Evolutionary conservation across 2,329 filamentous ascomycete species (phyloP).

Genomic region (Stagonosporopsis rhizophila): DNA sequence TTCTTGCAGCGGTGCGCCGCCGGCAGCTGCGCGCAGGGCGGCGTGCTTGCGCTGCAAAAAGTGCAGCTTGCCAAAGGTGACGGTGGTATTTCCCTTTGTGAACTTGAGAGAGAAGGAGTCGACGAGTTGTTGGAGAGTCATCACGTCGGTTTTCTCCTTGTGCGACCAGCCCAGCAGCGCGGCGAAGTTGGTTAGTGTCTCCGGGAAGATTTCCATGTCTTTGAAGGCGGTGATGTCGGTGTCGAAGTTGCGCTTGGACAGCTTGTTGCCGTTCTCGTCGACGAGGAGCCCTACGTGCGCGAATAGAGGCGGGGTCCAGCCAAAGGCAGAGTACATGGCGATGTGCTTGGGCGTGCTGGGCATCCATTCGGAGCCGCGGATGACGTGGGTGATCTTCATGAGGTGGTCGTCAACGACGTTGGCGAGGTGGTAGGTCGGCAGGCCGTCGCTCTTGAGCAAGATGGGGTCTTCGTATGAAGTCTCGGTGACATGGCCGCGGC

Average conservation of each 20-base stretch:
- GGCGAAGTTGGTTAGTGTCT: constrained; percentile 79
- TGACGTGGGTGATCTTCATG: constrained; percentile 96
- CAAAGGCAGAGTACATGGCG: constrained; percentile 60
- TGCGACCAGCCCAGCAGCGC: constrained; percentile 86
- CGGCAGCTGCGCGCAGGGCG: constrained; percentile 54
- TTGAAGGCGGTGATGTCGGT: constrained; percentile 66
- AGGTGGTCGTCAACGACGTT: constrained; percentile 96
- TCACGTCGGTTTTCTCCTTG: constrained; percentile 69
- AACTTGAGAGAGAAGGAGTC: constrained; percentile 84
- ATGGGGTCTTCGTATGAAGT: constrained; percentile 80
- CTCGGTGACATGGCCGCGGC: constrained; percentile 49
- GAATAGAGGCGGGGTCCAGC: constrained; percentile 57
- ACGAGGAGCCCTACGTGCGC: constrained; percentile 59
- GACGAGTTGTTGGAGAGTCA: constrained; percentile 74
- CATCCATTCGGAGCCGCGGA: constrained; percentile 96
- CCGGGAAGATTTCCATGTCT: constrained; percentile 67
- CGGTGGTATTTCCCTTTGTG: constrained; percentile 87
- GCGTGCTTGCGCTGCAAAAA: constrained; percentile 78
- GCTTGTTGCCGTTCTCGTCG: constrained; percentile 57
- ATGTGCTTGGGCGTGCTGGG: constrained; percentile 85
- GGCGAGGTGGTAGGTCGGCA: constrained; percentile 95
- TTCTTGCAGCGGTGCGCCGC: constrained; percentile 51
- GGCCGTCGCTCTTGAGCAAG: constrained; percentile 87
- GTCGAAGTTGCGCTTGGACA: constrained; percentile 81
- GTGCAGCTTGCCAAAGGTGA: constrained; percentile 79